phyloP scores from a whole-genome alignment of 164 flowering plant genomes.

The Sedum album region DNA sequence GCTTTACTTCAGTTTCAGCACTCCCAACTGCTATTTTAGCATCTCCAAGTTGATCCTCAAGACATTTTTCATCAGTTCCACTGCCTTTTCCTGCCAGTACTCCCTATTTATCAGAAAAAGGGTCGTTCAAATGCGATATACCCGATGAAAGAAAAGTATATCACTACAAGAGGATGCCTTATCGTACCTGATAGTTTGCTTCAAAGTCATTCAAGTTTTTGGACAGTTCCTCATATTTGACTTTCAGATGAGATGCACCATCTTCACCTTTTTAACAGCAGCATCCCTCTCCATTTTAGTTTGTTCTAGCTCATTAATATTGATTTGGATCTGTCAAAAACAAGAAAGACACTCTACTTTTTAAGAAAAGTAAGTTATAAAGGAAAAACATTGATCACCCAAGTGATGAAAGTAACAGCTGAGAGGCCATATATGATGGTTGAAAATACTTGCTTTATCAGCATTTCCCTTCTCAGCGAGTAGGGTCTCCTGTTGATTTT shows the following conservation, averaged over 20 bases:
- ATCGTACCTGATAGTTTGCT: conserved; percentile 73
- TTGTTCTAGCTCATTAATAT: conserved; percentile 58
- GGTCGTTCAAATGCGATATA: not conserved
- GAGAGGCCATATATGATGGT: not conserved
- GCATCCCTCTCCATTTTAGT: conserved; percentile 57
- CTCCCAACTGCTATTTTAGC: conserved; percentile 87
- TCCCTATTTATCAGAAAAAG: conserved; percentile 42
- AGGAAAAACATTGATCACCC: not conserved
- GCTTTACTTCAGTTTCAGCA: conserved; percentile 81
- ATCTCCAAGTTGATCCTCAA: conserved; percentile 88
- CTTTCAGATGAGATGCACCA: conserved; percentile 80
- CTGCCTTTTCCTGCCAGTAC: conserved; percentile 89
- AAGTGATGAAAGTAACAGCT: not conserved
- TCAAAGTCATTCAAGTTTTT: conserved; percentile 65
- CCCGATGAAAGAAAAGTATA: not conserved
- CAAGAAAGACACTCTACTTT: no score
- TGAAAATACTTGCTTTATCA: conserved; percentile 43
- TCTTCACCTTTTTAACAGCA: conserved; percentile 71
- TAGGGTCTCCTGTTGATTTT: conserved; percentile 72
- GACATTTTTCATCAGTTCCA: conserved; percentile 90
- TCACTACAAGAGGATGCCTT: not conserved
- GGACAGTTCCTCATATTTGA: conserved; percentile 50
- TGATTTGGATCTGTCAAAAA: conserved; percentile 40
- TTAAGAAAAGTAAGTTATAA: not conserved
- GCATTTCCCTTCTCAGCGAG: conserved; percentile 51